Conservation (phyloP, 345 rosid species). For the Syzygium grande region DNA sequence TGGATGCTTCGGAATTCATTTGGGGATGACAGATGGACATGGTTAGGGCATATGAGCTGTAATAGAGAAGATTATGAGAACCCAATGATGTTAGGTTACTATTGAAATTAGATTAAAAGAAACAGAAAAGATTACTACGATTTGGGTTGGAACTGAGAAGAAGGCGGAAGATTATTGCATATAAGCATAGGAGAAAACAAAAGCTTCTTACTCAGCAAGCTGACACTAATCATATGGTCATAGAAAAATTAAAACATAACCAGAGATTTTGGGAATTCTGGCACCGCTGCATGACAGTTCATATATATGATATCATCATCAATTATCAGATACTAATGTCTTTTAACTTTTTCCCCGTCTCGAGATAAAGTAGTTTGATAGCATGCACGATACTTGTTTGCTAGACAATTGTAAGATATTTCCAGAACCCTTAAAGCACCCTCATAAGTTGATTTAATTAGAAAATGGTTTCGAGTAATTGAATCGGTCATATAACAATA, state of each 20-base stretch:
- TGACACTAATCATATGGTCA: background rate
- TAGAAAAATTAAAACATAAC: background rate
- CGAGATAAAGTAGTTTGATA: background rate
- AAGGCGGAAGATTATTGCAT: background rate
- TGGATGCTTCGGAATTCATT: background rate
- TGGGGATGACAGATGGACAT: background rate
- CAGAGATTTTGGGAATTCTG: fast-evolving
- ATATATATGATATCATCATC: background rate
- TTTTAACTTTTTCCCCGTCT: background rate
- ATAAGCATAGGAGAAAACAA: background rate
- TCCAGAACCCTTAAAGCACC: background rate
- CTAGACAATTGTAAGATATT: background rate
- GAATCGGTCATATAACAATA: background rate
- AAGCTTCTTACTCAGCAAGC: background rate
- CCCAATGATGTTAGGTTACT: background rate
- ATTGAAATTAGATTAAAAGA: background rate
- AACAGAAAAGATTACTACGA: background rate
- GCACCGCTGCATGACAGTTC: too few relatives aligned
- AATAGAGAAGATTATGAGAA: background rate
- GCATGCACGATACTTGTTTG: background rate
- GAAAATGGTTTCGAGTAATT: background rate
- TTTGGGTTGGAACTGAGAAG: background rate
- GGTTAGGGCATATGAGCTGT: background rate
- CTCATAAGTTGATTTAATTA: background rate
- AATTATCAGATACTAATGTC: background rate